Evolutionary conservation across 2,329 filamentous ascomycete genomes (phyloP).

Genomic region (Fusarium compactum): DNA sequence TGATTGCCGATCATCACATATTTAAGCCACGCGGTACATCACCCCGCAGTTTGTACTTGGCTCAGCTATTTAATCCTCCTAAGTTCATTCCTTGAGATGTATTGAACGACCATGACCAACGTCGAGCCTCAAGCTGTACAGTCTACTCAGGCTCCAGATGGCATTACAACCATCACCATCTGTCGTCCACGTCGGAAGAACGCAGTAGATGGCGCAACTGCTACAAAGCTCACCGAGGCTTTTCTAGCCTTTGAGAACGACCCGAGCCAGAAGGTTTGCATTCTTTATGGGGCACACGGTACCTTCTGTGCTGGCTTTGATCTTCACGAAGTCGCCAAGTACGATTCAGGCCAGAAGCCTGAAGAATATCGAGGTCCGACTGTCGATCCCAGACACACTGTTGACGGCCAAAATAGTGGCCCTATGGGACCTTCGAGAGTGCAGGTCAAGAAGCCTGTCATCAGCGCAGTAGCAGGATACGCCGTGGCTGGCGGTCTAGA

Average conservation of each 20-base stretch:
- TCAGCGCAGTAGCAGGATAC: conserved; percentile 15
- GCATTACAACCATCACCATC: conserved; percentile 18
- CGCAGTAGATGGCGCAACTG: conserved; percentile 13
- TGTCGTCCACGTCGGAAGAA: conserved; percentile 14
- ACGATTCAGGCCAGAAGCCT: background rate
- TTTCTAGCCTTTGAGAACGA: conserved; percentile 4
- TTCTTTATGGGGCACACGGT: conserved; percentile 8
- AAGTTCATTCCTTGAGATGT: background rate
- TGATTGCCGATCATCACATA: background rate
- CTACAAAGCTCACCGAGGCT: conserved; percentile 11
- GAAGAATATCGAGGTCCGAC: background rate
- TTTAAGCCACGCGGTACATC: background rate
- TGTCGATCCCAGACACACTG: background rate
- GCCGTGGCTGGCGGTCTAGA: conserved; percentile 11
- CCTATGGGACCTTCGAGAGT: conserved; percentile 7
- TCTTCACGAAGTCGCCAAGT: conserved; percentile 21
- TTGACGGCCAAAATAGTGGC: background rate
- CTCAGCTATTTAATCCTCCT: fast-evolving
- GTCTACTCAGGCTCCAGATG: conserved; percentile 8
- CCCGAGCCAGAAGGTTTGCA: background rate
- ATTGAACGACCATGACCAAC: background rate
- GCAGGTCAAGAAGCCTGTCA: conserved; percentile 17
- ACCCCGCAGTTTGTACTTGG: background rate
- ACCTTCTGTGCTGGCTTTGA: conserved; percentile 19
- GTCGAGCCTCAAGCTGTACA: background rate